These are phyloP conservation scores for Rhizopogon vulgaris DNA, from an alignment of 768 basidiomycete species.

Conservation along the genomic window DNA sequence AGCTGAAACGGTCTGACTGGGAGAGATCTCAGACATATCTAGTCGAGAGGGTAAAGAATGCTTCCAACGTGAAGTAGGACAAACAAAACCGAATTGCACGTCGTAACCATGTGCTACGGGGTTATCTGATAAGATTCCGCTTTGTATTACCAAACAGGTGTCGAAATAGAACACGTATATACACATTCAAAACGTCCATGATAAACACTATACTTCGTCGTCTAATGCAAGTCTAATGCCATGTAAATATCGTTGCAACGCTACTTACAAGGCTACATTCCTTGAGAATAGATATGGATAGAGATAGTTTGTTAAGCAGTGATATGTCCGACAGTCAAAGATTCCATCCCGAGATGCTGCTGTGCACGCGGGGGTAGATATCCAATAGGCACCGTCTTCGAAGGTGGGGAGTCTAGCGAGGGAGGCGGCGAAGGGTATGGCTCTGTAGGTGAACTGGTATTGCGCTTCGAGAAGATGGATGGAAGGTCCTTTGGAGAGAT, in stretches of 20 bases:
- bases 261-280: not conserved
- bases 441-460: constrained; percentile 25
- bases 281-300: constrained; percentile 18
- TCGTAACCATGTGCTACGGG: not conserved
- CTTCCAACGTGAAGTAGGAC: not conserved
- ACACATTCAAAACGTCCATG: not conserved
- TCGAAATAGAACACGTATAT: not conserved
- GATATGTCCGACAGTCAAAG: constrained; percentile 11
- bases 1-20: not conserved
- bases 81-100: not conserved
- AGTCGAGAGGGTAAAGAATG: not conserved
- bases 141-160: too few relatives aligned
- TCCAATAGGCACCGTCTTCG: constrained; percentile 9
- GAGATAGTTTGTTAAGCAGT: constrained; percentile 11
- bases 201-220: not conserved
- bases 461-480: constrained; percentile 19
- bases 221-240: not conserved
- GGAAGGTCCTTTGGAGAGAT: constrained; percentile 14
- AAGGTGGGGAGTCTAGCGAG: constrained; percentile 20
- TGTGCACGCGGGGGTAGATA: constrained; percentile 5
- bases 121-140: not conserved
- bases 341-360: not conserved
- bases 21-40: not conserved
- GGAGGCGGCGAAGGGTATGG: constrained; percentile 48
- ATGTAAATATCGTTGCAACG: not conserved